A percentile compares a stretch with the other conserved stretches of the same genome.
phyloP scores from a whole-genome alignment of 176 grass and related monocot species.

The Triticum urartu region DNA sequence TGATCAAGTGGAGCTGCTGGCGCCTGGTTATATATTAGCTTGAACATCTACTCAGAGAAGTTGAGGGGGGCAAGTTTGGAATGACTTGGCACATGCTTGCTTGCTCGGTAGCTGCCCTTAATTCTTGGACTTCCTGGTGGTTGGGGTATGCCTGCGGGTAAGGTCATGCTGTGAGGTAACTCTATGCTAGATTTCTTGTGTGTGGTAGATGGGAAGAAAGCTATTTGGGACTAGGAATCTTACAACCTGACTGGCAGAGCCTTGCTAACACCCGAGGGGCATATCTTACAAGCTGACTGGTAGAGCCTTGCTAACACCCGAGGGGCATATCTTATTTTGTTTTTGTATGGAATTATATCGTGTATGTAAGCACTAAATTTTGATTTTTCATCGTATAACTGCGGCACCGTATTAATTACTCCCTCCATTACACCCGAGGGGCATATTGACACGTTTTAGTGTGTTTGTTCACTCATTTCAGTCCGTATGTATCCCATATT shows the following conservation, averaged over 20 bases:
- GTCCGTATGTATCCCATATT: no score
- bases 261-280: not conserved
- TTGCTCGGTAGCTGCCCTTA: not conserved
- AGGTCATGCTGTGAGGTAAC: not conserved
- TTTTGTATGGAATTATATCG: not conserved
- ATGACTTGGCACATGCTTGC: conserved; percentile 27
- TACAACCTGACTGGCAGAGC: not conserved
- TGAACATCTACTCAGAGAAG: not conserved
- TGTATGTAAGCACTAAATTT: not conserved
- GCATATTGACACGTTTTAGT: no score
- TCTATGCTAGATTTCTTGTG: conserved; percentile 8
- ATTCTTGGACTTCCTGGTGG: not conserved
- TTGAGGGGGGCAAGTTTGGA: conserved; percentile 36
- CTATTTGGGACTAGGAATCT: not conserved
- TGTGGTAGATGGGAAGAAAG: not conserved
- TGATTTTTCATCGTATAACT: not conserved
- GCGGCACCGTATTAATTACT: no score
- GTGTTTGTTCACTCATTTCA: no score
- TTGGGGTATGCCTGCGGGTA: conserved; percentile 15
- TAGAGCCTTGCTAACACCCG: not conserved
- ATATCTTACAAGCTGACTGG: not conserved
- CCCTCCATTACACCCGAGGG: no score
- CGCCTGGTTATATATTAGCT: not conserved
- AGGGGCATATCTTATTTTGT: not conserved
- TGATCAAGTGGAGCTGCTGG: conserved; percentile 5